Conservation (phyloP, 805 yeast genomes). For the Candida maesae region DNA sequence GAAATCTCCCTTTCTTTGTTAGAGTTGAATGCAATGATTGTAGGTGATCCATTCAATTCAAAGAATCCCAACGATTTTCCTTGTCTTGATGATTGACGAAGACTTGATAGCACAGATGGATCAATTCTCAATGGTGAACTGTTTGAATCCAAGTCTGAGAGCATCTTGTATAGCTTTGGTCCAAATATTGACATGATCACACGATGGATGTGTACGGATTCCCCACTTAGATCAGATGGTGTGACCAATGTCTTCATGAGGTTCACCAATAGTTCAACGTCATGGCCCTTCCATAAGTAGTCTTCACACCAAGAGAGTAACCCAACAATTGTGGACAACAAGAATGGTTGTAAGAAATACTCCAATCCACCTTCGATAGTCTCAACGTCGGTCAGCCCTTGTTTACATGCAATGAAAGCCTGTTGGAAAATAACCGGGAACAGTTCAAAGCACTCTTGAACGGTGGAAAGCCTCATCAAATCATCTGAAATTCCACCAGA, state of each 20-base stretch:
- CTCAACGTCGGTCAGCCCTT: slow-evolving; percentile 52
- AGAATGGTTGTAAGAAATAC: slow-evolving; percentile 77
- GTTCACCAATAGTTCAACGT: slow-evolving; percentile 33
- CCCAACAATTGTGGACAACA: slow-evolving; percentile 54
- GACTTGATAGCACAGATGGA: slow-evolving; percentile 13
- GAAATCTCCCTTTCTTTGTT: slow-evolving; percentile 8
- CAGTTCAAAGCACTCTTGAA: slow-evolving; percentile 62
- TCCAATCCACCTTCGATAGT: slow-evolving; percentile 76
- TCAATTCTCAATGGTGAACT: slow-evolving; percentile 15
- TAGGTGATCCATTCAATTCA: slow-evolving; percentile 12
- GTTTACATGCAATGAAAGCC: slow-evolving; percentile 56
- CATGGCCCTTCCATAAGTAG: slow-evolving; percentile 34
- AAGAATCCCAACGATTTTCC: slow-evolving; percentile 8
- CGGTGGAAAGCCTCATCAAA: slow-evolving; percentile 59
- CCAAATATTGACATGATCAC: slow-evolving; percentile 31
- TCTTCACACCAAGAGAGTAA: slow-evolving; percentile 47
- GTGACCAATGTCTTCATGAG: slow-evolving; percentile 38
- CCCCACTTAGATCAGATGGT: slow-evolving; percentile 43
- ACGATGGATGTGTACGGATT: slow-evolving; percentile 41
- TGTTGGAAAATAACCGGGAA: slow-evolving; percentile 75
- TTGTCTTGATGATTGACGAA: slow-evolving; percentile 9
- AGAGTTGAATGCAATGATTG: not conserved
- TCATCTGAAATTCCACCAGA: slow-evolving; percentile 86
- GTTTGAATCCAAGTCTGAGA: slow-evolving; percentile 13
- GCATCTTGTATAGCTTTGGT: slow-evolving; percentile 13